Percentiles rank a stretch among this genome's conserved stretches.
Conservation (phyloP, 257 asterid genomes). For the Echites panduratus region DNA sequence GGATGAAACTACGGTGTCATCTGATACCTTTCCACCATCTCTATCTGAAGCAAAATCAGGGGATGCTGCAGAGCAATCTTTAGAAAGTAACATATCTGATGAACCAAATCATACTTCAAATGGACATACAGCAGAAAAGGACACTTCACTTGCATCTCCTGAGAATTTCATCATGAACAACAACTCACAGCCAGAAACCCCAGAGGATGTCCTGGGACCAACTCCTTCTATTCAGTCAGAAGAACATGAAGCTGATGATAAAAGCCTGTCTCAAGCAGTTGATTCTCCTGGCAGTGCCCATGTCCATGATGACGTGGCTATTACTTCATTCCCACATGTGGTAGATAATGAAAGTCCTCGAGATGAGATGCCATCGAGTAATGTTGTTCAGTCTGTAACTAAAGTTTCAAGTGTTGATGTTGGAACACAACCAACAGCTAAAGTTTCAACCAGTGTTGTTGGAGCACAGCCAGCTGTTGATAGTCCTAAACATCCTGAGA, state of each 20-base stretch:
- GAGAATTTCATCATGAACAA: conserved; percentile 12
- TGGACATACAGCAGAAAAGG: conserved; percentile 29
- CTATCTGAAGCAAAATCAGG: conserved; percentile 22
- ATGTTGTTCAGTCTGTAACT: conserved; percentile 20
- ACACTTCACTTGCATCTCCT: conserved; percentile 19
- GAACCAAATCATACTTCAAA: conserved; percentile 23
- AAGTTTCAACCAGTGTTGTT: conserved; percentile 22
- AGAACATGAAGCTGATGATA: conserved; percentile 8
- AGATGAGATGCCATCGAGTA: conserved; percentile 9
- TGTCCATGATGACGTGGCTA: conserved; percentile 18
- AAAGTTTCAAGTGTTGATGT: conserved; percentile 23
- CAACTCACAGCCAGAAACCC: conserved; percentile 23
- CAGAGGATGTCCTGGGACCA: conserved; percentile 7
- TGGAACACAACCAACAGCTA: conserved; percentile 21
- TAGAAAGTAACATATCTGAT: conserved; percentile 4
- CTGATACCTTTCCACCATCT: conserved; percentile 21
- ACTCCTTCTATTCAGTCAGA: conserved; percentile 15
- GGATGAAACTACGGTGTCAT: conserved; percentile 7
- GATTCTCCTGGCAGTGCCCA: conserved; percentile 8
- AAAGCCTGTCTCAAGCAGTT: conserved; percentile 25
- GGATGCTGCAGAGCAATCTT: conserved; percentile 17
- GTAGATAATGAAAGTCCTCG: conserved; percentile 27
- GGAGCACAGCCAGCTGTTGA: conserved; percentile 17
- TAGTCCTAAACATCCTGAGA: conserved; percentile 24
- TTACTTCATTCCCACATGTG: conserved; percentile 28